Evolutionary conservation across 2,329 filamentous ascomycete species (phyloP).

Genomic region (Fusarium kyushuense): DNA sequence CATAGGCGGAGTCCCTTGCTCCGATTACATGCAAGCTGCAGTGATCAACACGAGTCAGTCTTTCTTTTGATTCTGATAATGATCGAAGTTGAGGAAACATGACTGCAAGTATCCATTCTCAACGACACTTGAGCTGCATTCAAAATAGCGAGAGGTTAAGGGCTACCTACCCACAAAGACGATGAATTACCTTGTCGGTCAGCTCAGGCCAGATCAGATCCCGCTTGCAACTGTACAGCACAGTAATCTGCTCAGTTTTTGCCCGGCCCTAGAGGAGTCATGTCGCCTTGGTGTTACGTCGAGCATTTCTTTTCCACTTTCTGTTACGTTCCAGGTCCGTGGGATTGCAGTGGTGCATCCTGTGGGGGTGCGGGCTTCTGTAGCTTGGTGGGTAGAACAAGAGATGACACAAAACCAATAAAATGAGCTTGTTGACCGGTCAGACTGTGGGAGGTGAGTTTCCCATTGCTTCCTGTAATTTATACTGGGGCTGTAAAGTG

Average conservation of each 20-base stretch:
- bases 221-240: slow-evolving; percentile 4
- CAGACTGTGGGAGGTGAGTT: neutral
- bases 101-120: neutral
- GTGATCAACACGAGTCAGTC: slow-evolving; percentile 5
- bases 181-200: neutral
- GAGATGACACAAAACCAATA: slow-evolving; percentile 18
- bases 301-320: slow-evolving; percentile 18
- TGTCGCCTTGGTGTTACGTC: slow-evolving; percentile 12
- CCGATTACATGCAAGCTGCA: neutral
- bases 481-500: neutral
- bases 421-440: slow-evolving; percentile 3
- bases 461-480: neutral
- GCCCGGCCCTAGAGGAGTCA: neutral
- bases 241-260: neutral
- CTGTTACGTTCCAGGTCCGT: slow-evolving; percentile 40
- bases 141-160: slow-evolving; percentile 10
- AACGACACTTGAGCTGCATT: slow-evolving; percentile 14
- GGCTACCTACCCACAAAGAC: neutral
- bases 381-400: slow-evolving; percentile 11
- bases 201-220: slow-evolving; percentile 4
- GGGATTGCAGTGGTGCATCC: slow-evolving; percentile 34
- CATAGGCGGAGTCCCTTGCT: neutral
- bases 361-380: slow-evolving; percentile 1
- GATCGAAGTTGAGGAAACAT: neutral
- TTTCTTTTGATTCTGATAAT: neutral